A percentile compares a stretch with the other conserved stretches of the same genome.
These are phyloP conservation scores for Passiflora organensis DNA, from an alignment of 345 rosid genomes.

Conservation along the genomic window DNA sequence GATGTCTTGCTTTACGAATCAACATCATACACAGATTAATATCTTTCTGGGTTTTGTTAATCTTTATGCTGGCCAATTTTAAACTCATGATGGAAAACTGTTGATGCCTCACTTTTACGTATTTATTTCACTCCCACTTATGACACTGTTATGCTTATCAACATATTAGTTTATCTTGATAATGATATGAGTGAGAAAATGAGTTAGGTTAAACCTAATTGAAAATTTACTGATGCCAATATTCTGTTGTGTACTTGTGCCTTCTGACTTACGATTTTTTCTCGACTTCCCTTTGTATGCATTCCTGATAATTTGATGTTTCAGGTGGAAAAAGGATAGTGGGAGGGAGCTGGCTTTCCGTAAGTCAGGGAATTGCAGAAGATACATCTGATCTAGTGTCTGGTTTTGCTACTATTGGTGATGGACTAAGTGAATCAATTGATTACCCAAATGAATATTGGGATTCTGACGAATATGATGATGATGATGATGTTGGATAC, in stretches of 20 bases:
- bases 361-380: conserved; percentile 94
- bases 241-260: conserved; percentile 1
- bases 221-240: neutral
- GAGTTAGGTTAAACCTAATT: neutral
- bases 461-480: conserved; percentile 99
- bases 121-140: too few species aligned
- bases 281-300: neutral
- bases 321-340: conserved; percentile 74
- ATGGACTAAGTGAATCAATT: conserved; percentile 87
- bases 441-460: conserved; percentile 92
- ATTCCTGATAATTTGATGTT: conserved; percentile 21
- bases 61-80: too few species aligned
- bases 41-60: too few species aligned
- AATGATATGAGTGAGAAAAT: too few species aligned
- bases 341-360: conserved; percentile 96
- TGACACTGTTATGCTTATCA: too few species aligned
- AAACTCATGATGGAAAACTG: too few species aligned
- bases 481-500: conserved; percentile 97
- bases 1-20: neutral
- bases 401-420: conserved; percentile 96
- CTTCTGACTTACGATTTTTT: neutral
- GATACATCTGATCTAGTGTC: conserved; percentile 96
- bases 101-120: too few species aligned
- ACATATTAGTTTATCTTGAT: too few species aligned
- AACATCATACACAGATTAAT: too few species aligned